Evolutionary conservation across 352 stramenopile genomes (phyloP), one percentile per base, ranked within the genome.

Genomic region (Achlya hypogyna): DNA sequence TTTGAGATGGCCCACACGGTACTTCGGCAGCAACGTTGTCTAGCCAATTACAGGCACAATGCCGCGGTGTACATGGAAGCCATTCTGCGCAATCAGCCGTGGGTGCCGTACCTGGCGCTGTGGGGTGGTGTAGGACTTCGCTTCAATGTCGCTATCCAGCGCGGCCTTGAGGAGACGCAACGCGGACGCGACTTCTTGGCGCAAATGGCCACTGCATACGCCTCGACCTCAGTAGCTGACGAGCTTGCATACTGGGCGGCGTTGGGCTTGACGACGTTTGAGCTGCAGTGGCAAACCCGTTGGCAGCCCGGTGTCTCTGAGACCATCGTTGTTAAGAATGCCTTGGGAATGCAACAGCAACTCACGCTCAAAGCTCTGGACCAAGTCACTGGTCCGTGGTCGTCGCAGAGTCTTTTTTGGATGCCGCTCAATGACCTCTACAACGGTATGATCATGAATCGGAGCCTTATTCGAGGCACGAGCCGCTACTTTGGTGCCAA

Each of bases 1-100:
- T 65, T 65, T 52, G 58, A 65, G 29, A 51, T 65, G 34, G 58
- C 58, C 25, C 58, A 65, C 58, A 65, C 58, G 23, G 5, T 23
- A 1, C 8, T 1, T 16, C 58, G 58, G 16, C 58, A 65, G n/a
- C 5, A 31, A 5, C 58, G 58, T 8, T 65, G 58, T 31, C 5
- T 20, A 16, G 31, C 4, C n/a, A 4, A 16, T 29, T 65, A 65
- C n/a, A 1, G 22, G 16, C 1, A 6, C 27, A 65, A 65, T 22
- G 58, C 28, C 1, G 58, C 58, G 10, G 58, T 65, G 34, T 54
- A 65, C 45, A 20, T 65, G 31, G 58, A 65, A 42, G 35, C 58
- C 1, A 22, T 65, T 4, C 18, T 65, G 32, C 58, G 58, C 12
- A 53, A 51, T 22, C 34, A 53, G 5, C 1, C 2, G 1, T 65